These are phyloP conservation scores for Lactuca saligna DNA, from an alignment of 129 eudicot species.

Conservation along the genomic window DNA sequence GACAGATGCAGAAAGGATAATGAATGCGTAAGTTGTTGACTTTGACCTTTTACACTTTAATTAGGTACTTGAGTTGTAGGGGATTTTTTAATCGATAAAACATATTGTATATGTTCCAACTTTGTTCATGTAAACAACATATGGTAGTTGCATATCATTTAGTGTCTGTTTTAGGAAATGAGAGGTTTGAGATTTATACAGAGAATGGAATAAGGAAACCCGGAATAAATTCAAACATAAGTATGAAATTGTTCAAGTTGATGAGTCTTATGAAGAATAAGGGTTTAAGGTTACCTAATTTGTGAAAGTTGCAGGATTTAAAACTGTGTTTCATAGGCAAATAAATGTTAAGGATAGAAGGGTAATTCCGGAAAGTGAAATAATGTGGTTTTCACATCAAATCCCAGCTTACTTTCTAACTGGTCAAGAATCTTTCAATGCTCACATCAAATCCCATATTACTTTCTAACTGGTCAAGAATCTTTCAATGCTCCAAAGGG, in stretches of 20 bases:
- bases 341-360: slow-evolving; percentile 46
- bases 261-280: slow-evolving; percentile 51
- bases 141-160: background rate
- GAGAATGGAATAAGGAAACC: slow-evolving; percentile 61
- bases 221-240: slow-evolving; percentile 46
- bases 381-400: slow-evolving; percentile 74
- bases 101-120: background rate
- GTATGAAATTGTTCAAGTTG: slow-evolving; percentile 69
- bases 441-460: slow-evolving; percentile 68
- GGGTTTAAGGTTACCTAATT: slow-evolving; percentile 57
- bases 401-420: slow-evolving; percentile 63
- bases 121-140: background rate
- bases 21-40: background rate
- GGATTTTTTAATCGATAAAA: slow-evolving; percentile 20
- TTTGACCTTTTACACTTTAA: slow-evolving; percentile 7
- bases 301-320: slow-evolving; percentile 92
- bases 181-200: slow-evolving; percentile 81
- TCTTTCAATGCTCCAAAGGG: slow-evolving; percentile 52
- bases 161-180: slow-evolving; percentile 51
- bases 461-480: slow-evolving; percentile 56
- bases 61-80: slow-evolving; percentile 4
- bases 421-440: slow-evolving; percentile 49
- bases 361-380: slow-evolving; percentile 69
- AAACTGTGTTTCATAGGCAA: slow-evolving; percentile 67
- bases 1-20: slow-evolving; percentile 27